phyloP scores from a whole-genome alignment of 2,329 filamentous ascomycete species.

The Fusarium sterilihyphosum region DNA sequence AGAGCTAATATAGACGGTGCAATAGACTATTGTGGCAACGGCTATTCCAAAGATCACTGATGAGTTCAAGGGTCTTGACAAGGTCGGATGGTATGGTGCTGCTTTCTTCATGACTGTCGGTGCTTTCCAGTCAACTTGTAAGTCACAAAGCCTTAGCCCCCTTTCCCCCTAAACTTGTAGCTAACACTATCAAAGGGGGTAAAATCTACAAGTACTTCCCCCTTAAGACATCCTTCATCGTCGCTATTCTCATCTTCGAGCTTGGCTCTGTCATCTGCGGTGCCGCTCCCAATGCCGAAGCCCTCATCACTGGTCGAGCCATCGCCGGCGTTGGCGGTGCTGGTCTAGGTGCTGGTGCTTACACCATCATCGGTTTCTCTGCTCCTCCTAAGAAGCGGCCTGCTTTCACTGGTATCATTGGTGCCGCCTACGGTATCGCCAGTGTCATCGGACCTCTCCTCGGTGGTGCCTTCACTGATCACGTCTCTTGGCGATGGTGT shows the following conservation, averaged over 20 bases:
- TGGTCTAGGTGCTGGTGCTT: conserved; percentile 59
- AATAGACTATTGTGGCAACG: conserved; percentile 64
- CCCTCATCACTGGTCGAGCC: conserved; percentile 63
- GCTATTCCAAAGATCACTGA: conserved; percentile 66
- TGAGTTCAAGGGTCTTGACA: conserved; percentile 60
- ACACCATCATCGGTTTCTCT: conserved; percentile 61
- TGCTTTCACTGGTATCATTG: conserved; percentile 52
- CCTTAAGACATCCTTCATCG: conserved; percentile 60
- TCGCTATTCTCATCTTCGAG: conserved; percentile 62
- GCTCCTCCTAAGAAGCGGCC: conserved; percentile 50
- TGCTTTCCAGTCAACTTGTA: conserved; percentile 56
- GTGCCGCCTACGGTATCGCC: conserved; percentile 50
- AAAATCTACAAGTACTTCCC: conserved; percentile 63
- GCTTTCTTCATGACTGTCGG: conserved; percentile 63
- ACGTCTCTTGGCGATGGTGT: conserved; percentile 53
- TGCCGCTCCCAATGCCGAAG: conserved; percentile 56
- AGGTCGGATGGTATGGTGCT: conserved; percentile 69
- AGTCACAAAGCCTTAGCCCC: conserved; percentile 24
- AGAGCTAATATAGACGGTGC: conserved; percentile 1
- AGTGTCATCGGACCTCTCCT: conserved; percentile 51
- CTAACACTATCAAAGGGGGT: conserved; percentile 50
- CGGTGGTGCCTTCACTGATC: conserved; percentile 51
- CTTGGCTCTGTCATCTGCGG: conserved; percentile 63
- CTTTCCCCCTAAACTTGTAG: background rate
- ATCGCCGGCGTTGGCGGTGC: conserved; percentile 59